Evolutionary conservation across 2,329 filamentous ascomycete species (phyloP).

Genomic region (Didymella arachidicola): DNA sequence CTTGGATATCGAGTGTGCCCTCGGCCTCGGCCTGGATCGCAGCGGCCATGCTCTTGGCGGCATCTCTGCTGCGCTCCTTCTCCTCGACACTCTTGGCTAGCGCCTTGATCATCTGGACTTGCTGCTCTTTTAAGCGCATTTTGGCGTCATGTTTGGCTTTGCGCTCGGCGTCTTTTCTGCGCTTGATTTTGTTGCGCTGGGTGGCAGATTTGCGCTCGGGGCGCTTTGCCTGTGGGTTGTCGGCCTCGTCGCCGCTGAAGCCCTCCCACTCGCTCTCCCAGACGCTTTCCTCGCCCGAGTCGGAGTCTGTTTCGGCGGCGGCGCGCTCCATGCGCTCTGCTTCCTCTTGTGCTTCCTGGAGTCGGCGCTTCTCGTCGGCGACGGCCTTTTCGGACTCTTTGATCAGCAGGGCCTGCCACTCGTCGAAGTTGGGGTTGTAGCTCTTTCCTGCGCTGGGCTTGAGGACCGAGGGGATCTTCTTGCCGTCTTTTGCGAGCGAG

Average conservation of each 20-base stretch:
- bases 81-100: slow-evolving; percentile 70
- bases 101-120: slow-evolving; percentile 74
- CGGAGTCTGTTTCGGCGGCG: slow-evolving; percentile 75
- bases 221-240: slow-evolving; percentile 73
- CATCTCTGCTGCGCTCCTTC: slow-evolving; percentile 59
- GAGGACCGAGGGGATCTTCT: slow-evolving; percentile 77
- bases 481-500: slow-evolving; percentile 83
- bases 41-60: slow-evolving; percentile 27
- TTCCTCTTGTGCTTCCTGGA: slow-evolving; percentile 72
- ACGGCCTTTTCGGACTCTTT: slow-evolving; percentile 81
- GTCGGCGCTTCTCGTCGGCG: slow-evolving; percentile 76
- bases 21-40: slow-evolving; percentile 39
- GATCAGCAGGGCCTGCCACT: slow-evolving; percentile 80
- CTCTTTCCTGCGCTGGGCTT: slow-evolving; percentile 84
- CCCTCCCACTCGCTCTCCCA: slow-evolving; percentile 87
- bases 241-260: slow-evolving; percentile 54
- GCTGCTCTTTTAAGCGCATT: slow-evolving; percentile 75
- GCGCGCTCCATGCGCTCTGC: slow-evolving; percentile 72
- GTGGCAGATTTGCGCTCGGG: slow-evolving; percentile 84
- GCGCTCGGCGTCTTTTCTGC: slow-evolving; percentile 86
- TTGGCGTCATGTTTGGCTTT: slow-evolving; percentile 77
- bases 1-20: slow-evolving; percentile 39
- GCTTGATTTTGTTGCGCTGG: slow-evolving; percentile 86
- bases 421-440: slow-evolving; percentile 89
- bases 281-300: slow-evolving; percentile 85